Base-by-base conservation (phyloP, 306 rosid species). In the Amphicarpaea edgeworthii region DNA sequence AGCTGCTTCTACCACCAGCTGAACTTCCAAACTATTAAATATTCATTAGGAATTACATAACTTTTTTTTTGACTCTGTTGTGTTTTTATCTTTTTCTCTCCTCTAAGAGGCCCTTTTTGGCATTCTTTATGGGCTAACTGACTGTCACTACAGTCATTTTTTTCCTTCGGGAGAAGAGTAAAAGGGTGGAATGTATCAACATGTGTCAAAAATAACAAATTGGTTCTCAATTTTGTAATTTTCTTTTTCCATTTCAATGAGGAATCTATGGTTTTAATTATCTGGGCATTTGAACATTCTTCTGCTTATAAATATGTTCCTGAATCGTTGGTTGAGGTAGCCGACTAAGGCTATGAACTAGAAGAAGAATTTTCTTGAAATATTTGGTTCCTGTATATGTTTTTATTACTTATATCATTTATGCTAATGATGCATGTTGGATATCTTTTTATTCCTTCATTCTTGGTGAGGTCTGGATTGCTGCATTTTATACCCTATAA, bases 21-120 rank as follows among this genome's bases (percentile, higher is more conserved):
- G 91, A 90, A 86, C 93, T 90, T 77, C 96, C 91, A 1, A 85
- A 77, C 70, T 88, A 90, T 51, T 85, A 45, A 77, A 24, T 14
- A 14, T 38, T 42, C 19, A 50, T 34, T 38, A 11, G 6, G 5
- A 30, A n/a, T 60, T 83, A 37, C 0, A 19, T 3, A 30, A 21
- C 15, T 12, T 30, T 61, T 12, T 46, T 32, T 32, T 32, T 32
- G 15, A 10, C 19, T 21, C 45, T 77, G 7, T 28, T 63, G n/a
- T 15, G 7, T 30, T 60, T 60, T 3, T 7, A 30, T 60, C 2
- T 12, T 41, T 28, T 26, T 26, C 5, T n/a, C 14, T 15, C 20
- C 21, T 67, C 23, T 24, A n/a, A n/a, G n/a, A n/a, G 16, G 7
- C 59, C 50, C 8, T 55, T 58, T 42, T 26, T 12, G 57, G 42